Conservation (phyloP, 495 filamentous ascomycete genomes). For the Xylaria longipes region DNA sequence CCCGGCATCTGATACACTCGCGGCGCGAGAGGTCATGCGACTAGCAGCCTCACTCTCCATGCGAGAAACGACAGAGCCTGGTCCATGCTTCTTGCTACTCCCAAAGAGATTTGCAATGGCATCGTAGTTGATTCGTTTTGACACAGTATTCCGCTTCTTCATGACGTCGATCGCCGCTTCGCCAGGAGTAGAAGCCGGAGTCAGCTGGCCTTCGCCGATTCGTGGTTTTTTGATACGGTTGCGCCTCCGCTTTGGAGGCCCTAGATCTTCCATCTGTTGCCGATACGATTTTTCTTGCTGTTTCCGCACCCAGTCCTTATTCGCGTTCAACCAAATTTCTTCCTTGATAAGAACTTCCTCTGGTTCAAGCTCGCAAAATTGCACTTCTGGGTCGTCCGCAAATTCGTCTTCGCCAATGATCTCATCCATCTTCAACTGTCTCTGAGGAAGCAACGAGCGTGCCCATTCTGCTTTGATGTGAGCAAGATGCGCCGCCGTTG, state of each 20-base stretch:
- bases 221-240: conserved; percentile 58
- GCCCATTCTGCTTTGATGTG: conserved; percentile 43
- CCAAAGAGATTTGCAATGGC: conserved; percentile 63
- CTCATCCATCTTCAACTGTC: conserved; percentile 49
- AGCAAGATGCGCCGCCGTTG: conserved; percentile 48
- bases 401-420: conserved; percentile 79
- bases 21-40: conserved; percentile 32
- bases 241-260: conserved; percentile 56
- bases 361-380: conserved; percentile 72
- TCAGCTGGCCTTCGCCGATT: conserved; percentile 64
- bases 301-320: conserved; percentile 85
- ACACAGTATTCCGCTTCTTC: conserved; percentile 68
- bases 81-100: conserved; percentile 42
- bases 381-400: conserved; percentile 83
- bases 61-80: conserved; percentile 43
- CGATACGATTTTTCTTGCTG: conserved; percentile 79
- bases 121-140: conserved; percentile 85
- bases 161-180: conserved; percentile 80
- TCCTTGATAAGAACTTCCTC: conserved; percentile 80
- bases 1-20: conserved; percentile 29
- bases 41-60: conserved; percentile 36
- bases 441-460: conserved; percentile 36
- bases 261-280: conserved; percentile 64
- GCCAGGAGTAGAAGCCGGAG: conserved; percentile 63
- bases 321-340: conserved; percentile 89